Percentiles rank a stretch among this genome's conserved stretches.
Evolutionary conservation across 257 asterid species (phyloP).

Genomic region (Solanum ossicruentum): DNA sequence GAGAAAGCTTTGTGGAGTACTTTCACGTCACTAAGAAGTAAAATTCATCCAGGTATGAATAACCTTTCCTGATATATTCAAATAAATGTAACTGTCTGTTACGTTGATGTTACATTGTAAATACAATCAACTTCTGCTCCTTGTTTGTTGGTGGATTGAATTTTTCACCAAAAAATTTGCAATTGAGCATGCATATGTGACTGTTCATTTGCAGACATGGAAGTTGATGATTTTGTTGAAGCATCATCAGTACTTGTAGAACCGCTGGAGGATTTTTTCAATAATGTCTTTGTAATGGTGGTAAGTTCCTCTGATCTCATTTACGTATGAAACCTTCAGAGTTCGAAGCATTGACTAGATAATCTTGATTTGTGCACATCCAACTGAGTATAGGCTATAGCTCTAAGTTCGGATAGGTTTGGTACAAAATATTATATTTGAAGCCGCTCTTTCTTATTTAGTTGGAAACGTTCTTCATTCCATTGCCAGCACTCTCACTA

Average conservation of each 20-base stretch:
- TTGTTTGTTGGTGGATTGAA: not conserved
- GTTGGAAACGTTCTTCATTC: not conserved
- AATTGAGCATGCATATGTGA: not conserved
- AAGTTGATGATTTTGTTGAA: constrained; percentile 81
- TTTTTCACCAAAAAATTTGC: not conserved
- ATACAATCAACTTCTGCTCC: not conserved
- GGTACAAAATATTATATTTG: not conserved
- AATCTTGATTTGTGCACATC: not conserved
- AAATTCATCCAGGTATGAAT: constrained; percentile 50
- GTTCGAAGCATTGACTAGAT: not conserved
- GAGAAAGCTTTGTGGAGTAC: constrained; percentile 79
- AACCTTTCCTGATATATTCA: not conserved
- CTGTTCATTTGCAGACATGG: constrained; percentile 47
- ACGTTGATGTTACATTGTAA: not conserved
- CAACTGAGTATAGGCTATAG: not conserved
- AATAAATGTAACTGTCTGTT: not conserved
- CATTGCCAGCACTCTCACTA: not conserved
- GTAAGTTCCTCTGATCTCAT: constrained; percentile 31
- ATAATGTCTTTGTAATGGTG: constrained; percentile 88
- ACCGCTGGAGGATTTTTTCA: constrained; percentile 84
- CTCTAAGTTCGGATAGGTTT: not conserved
- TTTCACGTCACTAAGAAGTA: constrained; percentile 48
- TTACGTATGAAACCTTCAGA: not conserved
- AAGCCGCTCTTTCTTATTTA: not conserved
- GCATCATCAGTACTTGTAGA: constrained; percentile 48